Conservation (phyloP, 805 yeast species). For the Vanderwaltozyma tropicalis region DNA sequence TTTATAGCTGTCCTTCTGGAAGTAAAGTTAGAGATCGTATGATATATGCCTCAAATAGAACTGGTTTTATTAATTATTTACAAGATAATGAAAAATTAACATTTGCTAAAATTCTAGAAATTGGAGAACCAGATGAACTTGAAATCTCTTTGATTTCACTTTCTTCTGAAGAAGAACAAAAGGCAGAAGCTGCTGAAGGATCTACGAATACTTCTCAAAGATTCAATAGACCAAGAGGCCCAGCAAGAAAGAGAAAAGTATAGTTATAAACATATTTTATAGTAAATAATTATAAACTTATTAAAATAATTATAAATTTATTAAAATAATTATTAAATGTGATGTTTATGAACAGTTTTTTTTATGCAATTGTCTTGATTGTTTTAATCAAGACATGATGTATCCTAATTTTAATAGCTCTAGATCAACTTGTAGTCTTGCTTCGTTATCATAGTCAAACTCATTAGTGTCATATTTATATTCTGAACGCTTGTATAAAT, state of each 20-base stretch:
- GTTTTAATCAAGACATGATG: neutral
- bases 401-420: neutral
- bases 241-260: slow-evolving; percentile 36
- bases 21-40: slow-evolving; percentile 84
- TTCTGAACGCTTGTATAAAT: slow-evolving; percentile 36
- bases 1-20: slow-evolving; percentile 84
- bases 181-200: slow-evolving; percentile 12
- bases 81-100: slow-evolving; percentile 28
- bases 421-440: slow-evolving; percentile 1
- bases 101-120: slow-evolving; percentile 46
- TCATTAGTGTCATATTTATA: slow-evolving; percentile 8
- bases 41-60: slow-evolving; percentile 79
- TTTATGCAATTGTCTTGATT: neutral
- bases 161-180: slow-evolving; percentile 28
- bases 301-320: neutral
- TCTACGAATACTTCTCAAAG: slow-evolving; percentile 16
- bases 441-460: slow-evolving; percentile 11
- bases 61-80: slow-evolving; percentile 46
- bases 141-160: slow-evolving; percentile 34
- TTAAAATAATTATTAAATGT: no score
- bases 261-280: neutral
- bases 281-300: neutral
- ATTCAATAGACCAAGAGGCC: slow-evolving; percentile 60
- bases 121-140: slow-evolving; percentile 63
- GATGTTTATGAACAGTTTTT: neutral